Evolutionary conservation across 169 alveolate species (phyloP), one percentile per base, ranked within the genome.

Genomic region (Cryptosporidium viatorum): DNA sequence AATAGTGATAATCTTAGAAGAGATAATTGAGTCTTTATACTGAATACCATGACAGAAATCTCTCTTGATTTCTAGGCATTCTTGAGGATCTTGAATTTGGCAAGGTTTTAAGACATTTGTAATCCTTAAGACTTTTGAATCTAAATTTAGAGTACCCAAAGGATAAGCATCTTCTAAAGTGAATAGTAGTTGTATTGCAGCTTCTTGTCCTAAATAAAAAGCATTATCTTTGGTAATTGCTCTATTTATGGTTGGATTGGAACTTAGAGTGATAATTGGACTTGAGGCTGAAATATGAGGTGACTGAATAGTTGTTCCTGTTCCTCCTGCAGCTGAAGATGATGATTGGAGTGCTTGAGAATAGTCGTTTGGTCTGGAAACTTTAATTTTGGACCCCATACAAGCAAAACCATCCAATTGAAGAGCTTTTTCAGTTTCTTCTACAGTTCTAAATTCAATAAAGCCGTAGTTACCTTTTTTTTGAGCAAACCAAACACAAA

Each of bases 401-500:
- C 98, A 96, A 55, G 91, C 85, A 96, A 96, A 94, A 6, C 98
- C 98, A 62, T 96, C 98, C 96, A 96, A 91, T 9, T 96, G 91
- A 16, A 96, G 91, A 14, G 98, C 98, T 41, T 95, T 71, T 73
- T 96, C 98, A 12, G 98, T 96, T 86, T 96, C 98, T 65, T 96
- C 98, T 1, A 96, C 98, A 16, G 97, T 94, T 18, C 95, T 94
- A 85, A 96, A 96, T 71, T 96, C 98, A 45, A 96, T 97, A 71
- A 96, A 96, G 43, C 98, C 98, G 85, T 96, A 96, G 91, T 92
- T 96, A 35, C 98, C 98, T 75, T 96, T 96, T 84, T 96, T 97
- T 91, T 96, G 95, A 26, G 98, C 97, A 80, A 96, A 96, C 98
- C 98, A 96, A 18, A 96, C 98, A 85, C 95, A 96, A 5, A 96